Conservation (phyloP, 2,329 filamentous ascomycete genomes). For the Trichoderma arundinaceum region DNA sequence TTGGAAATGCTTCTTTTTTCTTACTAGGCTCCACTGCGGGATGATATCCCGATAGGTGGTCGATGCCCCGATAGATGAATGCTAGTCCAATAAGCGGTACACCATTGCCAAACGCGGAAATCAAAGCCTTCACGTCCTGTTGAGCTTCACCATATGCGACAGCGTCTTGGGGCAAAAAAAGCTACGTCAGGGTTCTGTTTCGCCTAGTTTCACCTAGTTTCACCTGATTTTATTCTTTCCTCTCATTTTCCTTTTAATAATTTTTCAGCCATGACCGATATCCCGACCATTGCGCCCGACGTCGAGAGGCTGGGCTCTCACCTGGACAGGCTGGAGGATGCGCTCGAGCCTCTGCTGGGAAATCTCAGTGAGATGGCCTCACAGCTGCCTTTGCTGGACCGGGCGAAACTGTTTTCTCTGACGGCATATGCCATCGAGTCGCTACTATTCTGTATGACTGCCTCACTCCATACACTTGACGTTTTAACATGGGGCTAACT, state of each 20-base stretch:
- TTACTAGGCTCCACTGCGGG: conserved; percentile 6
- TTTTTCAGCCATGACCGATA: conserved; percentile 45
- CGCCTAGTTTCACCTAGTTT: background rate
- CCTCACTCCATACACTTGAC: background rate
- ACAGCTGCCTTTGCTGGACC: conserved; percentile 89
- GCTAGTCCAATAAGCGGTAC: background rate
- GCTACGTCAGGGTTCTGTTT: background rate
- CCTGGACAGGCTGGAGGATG: conserved; percentile 78
- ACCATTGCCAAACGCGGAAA: background rate
- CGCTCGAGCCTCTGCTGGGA: conserved; percentile 74
- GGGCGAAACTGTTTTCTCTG: conserved; percentile 90
- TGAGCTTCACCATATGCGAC: too few relatives aligned
- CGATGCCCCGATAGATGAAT: background rate
- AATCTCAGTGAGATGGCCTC: conserved; percentile 71
- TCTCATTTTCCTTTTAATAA: too few relatives aligned
- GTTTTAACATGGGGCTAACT: background rate
- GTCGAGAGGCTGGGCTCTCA: conserved; percentile 77
- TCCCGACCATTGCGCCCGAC: conserved; percentile 66
- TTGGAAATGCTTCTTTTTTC: background rate
- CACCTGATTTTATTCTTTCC: background rate
- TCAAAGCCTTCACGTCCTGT: background rate
- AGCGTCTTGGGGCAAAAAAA: background rate
- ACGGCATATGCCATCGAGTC: conserved; percentile 90
- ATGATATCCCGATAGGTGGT: conserved; percentile 1
- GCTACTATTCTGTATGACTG: conserved; percentile 75